Percentiles rank a stretch among this genome's conserved stretches.
phyloP scores from a whole-genome alignment of 2,329 filamentous ascomycete genomes.

The Trichothecium roseum region DNA sequence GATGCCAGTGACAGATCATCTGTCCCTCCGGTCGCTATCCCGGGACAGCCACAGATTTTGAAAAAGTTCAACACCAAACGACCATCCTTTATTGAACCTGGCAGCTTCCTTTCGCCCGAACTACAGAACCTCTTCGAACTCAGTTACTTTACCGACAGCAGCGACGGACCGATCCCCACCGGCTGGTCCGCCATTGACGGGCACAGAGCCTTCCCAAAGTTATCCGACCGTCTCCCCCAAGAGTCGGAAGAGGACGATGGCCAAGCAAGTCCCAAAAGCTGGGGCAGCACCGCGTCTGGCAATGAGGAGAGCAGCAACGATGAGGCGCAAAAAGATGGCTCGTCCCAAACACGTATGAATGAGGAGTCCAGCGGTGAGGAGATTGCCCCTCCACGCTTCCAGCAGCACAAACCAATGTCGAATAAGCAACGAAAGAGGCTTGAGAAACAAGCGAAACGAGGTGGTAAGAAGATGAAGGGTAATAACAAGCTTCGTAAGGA shows the following conservation, averaged over 20 bases:
- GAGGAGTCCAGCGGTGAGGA: conserved; percentile 51
- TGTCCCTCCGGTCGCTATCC: conserved; percentile 5
- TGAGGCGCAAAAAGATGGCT: conserved; percentile 24
- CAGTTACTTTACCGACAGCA: conserved; percentile 48
- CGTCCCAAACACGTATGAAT: conserved; percentile 40
- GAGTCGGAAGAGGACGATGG: conserved; percentile 31
- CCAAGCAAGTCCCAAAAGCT: conserved; percentile 34
- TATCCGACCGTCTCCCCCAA: conserved; percentile 35
- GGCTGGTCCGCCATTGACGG: conserved; percentile 55
- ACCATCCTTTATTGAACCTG: conserved; percentile 42
- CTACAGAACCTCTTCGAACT: conserved; percentile 70
- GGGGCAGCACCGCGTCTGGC: conserved; percentile 35
- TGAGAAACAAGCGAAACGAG: conserved; percentile 35
- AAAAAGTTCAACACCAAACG: conserved; percentile 38
- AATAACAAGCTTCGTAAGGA: conserved; percentile 19
- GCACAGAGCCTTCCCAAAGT: conserved; percentile 44
- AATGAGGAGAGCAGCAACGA: conserved; percentile 44
- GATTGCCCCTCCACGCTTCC: conserved; percentile 7
- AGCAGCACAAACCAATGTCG: conserved; percentile 21
- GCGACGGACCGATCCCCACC: conserved; percentile 52
- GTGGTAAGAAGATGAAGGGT: conserved; percentile 28
- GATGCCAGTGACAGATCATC: conserved; percentile 36
- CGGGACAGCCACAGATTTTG: conserved; percentile 19
- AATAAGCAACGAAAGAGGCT: conserved; percentile 38
- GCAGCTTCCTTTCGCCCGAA: conserved; percentile 47